Conservation (phyloP, 2,329 filamentous ascomycete genomes). For the Pseudogymnoascus sp. region DNA sequence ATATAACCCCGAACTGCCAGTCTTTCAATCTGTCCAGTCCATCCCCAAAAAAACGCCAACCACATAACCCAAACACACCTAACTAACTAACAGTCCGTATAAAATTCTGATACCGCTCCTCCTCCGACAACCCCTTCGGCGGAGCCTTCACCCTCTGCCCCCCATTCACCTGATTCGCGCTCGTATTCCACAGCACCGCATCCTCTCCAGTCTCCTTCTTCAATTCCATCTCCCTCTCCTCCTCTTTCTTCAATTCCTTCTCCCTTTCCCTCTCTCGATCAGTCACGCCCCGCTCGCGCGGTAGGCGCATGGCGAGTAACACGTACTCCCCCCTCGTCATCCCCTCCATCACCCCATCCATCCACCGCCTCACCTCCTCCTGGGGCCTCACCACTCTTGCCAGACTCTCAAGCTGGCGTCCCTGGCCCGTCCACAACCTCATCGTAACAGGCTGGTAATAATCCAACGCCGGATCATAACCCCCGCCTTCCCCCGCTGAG, state of each 20-base stretch:
- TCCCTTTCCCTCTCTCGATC: constrained; percentile 14
- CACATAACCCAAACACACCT: not conserved
- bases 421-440: constrained; percentile 44
- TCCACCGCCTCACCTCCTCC: constrained; percentile 56
- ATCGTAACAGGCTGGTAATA: constrained; percentile 71
- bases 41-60: not conserved
- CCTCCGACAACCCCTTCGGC: constrained; percentile 28
- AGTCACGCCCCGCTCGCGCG: constrained; percentile 29
- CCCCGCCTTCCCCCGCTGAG: constrained; percentile 51
- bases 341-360: constrained; percentile 62
- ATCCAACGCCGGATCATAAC: constrained; percentile 53
- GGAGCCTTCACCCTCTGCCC: constrained; percentile 16
- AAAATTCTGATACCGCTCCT: constrained; percentile 40
- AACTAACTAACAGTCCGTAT: constrained; percentile 22
- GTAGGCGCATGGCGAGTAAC: constrained; percentile 57
- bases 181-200: constrained; percentile 31
- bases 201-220: constrained; percentile 18
- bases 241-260: constrained; percentile 20
- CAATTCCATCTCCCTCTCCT: constrained; percentile 16
- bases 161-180: constrained; percentile 14
- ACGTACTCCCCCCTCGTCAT: constrained; percentile 62
- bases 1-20: not conserved
- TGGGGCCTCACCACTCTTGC: constrained; percentile 51
- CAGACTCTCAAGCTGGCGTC: constrained; percentile 51
- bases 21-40: not conserved